Evolutionary conservation across 257 asterid species (phyloP).

Genomic region (Solanum rostratum): DNA sequence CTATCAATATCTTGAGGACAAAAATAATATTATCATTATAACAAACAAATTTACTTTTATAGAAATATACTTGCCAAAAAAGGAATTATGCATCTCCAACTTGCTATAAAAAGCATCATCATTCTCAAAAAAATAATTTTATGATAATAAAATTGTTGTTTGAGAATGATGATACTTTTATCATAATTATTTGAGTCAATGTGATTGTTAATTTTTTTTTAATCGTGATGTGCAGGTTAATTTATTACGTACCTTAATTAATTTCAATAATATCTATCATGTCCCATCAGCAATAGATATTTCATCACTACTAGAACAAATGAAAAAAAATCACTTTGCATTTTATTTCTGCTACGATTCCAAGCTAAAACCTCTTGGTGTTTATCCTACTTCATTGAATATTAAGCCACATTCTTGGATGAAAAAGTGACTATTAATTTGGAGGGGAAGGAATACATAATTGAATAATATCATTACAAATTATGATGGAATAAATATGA

Average conservation of each 20-base stretch:
- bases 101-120: not conserved
- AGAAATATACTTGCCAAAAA: not conserved
- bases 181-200: too few species aligned
- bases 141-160: too few species aligned
- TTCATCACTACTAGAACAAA: not conserved
- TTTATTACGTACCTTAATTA: not conserved
- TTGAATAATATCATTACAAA: too few species aligned
- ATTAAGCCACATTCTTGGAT: accelerated
- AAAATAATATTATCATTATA: not conserved
- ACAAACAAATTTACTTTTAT: not conserved
- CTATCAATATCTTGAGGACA: not conserved
- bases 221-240: not conserved
- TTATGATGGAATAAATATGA: too few species aligned
- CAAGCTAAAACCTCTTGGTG: not conserved
- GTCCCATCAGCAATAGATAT: too few species aligned
- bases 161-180: too few species aligned
- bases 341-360: not conserved
- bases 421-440: too few species aligned
- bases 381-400: not conserved
- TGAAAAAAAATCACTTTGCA: not conserved
- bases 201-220: too few species aligned
- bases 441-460: too few species aligned
- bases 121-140: not conserved
- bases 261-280: too few species aligned
- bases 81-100: not conserved